These are phyloP conservation scores for Colletotrichum somersetense DNA, from an alignment of 2,329 filamentous ascomycete genomes.

Conservation along the genomic window DNA sequence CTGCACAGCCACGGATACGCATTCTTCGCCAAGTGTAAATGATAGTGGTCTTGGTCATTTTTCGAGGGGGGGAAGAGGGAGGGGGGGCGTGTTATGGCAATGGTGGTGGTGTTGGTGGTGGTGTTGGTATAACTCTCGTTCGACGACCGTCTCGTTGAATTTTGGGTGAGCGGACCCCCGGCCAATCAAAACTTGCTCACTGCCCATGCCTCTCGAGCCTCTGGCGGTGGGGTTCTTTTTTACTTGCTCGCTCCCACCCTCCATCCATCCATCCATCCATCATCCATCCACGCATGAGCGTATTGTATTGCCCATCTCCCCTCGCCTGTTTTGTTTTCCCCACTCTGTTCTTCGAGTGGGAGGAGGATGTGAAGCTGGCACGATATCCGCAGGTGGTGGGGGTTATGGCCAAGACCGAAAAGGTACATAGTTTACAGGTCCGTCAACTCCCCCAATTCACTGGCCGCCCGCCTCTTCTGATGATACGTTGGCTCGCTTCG, in stretches of 20 bases:
- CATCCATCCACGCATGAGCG: not conserved
- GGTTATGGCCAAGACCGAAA: not conserved
- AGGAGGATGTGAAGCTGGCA: slow-evolving; percentile 7
- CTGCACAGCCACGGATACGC: slow-evolving; percentile 38
- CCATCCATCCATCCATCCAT: slow-evolving; percentile 12
- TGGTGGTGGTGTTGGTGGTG: slow-evolving; percentile 24
- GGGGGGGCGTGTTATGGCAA: not conserved
- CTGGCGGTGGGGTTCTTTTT: slow-evolving; percentile 35
- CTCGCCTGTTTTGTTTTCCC: not conserved
- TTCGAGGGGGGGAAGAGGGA: not conserved
- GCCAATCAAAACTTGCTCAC: slow-evolving; percentile 64
- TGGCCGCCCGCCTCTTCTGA: not conserved
- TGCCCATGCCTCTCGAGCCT: slow-evolving; percentile 40
- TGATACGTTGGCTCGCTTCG: not conserved
- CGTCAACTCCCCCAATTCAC: too few species aligned
- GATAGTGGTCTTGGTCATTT: not conserved
- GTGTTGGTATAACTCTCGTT: slow-evolving; percentile 23
- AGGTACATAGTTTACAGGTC: not conserved
- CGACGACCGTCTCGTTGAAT: slow-evolving; percentile 39
- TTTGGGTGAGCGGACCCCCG: slow-evolving; percentile 35
- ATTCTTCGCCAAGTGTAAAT: slow-evolving; percentile 32
- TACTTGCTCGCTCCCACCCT: slow-evolving; percentile 39
- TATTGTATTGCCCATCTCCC: slow-evolving; percentile 1
- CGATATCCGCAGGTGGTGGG: slow-evolving; percentile 11
- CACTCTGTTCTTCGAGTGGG: not conserved